These are phyloP conservation scores for Hypsizygus marmoreus DNA, from an alignment of 768 basidiomycete species.

Conservation along the genomic window DNA sequence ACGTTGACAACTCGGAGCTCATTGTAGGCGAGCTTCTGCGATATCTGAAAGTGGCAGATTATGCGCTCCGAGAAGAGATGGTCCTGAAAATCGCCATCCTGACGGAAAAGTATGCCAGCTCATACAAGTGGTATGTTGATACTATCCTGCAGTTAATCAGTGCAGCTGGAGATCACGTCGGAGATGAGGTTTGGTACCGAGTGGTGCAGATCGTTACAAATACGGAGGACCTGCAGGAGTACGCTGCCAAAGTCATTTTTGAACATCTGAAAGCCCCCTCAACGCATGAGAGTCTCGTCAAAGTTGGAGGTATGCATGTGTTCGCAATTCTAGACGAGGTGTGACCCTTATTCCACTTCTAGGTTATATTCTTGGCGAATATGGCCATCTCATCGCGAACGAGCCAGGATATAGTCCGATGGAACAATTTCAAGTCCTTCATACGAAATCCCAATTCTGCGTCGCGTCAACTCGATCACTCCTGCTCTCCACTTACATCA, in stretches of 20 bases:
- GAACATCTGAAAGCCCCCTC: slow-evolving; percentile 85
- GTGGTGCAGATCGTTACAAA: slow-evolving; percentile 99
- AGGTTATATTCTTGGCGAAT: slow-evolving; percentile 98
- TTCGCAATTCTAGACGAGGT: neutral
- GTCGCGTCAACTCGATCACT: slow-evolving; percentile 89
- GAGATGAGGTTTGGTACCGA: slow-evolving; percentile 99
- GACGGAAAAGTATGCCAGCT: slow-evolving; percentile 98
- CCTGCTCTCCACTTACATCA: slow-evolving; percentile 95
- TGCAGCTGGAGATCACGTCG: slow-evolving; percentile 97
- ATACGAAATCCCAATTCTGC: slow-evolving; percentile 95
- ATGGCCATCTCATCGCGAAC: slow-evolving; percentile 96
- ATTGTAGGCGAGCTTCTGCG: slow-evolving; percentile 94
- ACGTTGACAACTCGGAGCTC: slow-evolving; percentile 92
- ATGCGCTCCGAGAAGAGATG: slow-evolving; percentile 96
- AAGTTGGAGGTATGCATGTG: slow-evolving; percentile 78
- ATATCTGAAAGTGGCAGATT: slow-evolving; percentile 96
- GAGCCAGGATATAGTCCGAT: slow-evolving; percentile 90
- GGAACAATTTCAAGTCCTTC: slow-evolving; percentile 91
- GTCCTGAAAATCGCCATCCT: slow-evolving; percentile 97
- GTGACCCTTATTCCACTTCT: slow-evolving; percentile 4
- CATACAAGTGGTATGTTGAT: slow-evolving; percentile 99
- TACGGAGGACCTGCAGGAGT: slow-evolving; percentile 95
- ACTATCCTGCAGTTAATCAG: slow-evolving; percentile 95
- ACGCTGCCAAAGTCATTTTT: slow-evolving; percentile 91
- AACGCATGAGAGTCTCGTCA: slow-evolving; percentile 91